Percentiles rank a stretch among this genome's conserved stretches.
These are phyloP conservation scores for Diaporthe helianthi DNA, from an alignment of 2,329 filamentous ascomycete genomes.

Conservation along the genomic window DNA sequence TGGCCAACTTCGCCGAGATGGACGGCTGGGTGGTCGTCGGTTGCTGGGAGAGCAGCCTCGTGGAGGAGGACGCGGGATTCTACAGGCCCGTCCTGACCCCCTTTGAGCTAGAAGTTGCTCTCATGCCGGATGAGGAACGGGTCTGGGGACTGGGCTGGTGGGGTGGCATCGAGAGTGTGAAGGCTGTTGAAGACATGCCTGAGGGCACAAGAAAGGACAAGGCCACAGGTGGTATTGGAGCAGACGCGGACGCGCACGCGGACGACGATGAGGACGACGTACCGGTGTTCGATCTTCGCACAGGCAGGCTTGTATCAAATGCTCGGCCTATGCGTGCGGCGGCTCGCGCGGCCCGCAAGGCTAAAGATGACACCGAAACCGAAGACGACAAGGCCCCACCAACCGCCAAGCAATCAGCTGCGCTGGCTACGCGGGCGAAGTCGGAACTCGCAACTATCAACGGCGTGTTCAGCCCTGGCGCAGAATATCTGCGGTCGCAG, in stretches of 20 bases:
- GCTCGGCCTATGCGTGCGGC: constrained; percentile 74
- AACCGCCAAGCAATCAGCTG: constrained; percentile 46
- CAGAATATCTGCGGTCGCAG: constrained; percentile 82
- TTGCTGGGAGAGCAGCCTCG: constrained; percentile 94
- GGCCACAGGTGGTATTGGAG: constrained; percentile 34
- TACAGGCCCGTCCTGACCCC: constrained; percentile 93
- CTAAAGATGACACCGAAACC: not conserved
- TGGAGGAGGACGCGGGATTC: constrained; percentile 84
- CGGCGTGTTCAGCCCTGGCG: constrained; percentile 87
- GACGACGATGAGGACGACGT: constrained; percentile 77
- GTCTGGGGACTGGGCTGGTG: constrained; percentile 91
- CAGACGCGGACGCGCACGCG: constrained; percentile 40
- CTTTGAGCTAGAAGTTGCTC: constrained; percentile 83
- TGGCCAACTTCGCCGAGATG: constrained; percentile 95
- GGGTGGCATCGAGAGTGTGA: constrained; percentile 79
- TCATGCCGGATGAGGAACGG: constrained; percentile 76
- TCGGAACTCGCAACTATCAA: constrained; percentile 83
- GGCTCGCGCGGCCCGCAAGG: constrained; percentile 41
- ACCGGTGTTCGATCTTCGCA: constrained; percentile 91
- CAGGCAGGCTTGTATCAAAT: constrained; percentile 80
- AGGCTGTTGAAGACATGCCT: constrained; percentile 47
- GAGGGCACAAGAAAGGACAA: constrained; percentile 37
- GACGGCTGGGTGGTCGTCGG: constrained; percentile 97
- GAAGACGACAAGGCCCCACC: constrained; percentile 27
- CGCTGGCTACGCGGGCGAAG: constrained; percentile 62